Evolutionary conservation across 2,329 filamentous ascomycete genomes (phyloP).

Genomic region (Phyllosticta citribraziliensis): DNA sequence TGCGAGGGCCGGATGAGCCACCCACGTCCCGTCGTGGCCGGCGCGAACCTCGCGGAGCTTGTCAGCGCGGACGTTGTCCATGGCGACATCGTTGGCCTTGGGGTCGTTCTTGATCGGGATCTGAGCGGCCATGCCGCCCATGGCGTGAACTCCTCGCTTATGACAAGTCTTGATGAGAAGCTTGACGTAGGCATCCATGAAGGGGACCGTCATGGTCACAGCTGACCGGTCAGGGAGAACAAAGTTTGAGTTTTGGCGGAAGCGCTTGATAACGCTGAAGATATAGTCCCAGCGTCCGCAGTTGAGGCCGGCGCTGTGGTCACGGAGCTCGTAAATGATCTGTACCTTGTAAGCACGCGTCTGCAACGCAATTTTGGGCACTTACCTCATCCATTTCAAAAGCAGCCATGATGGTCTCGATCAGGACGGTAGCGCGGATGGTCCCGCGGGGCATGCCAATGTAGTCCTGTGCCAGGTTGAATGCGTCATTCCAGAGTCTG

Average conservation of each 20-base stretch:
- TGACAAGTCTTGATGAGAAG: constrained; percentile 98
- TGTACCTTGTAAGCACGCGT: constrained; percentile 13
- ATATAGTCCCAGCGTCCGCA: constrained; percentile 99
- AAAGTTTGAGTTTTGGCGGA: constrained; percentile 89
- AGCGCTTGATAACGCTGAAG: constrained; percentile 99
- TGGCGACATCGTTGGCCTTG: constrained; percentile 83
- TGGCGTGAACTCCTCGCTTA: constrained; percentile 91
- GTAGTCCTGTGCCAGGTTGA: constrained; percentile 92
- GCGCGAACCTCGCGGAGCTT: constrained; percentile 94
- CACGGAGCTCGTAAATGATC: constrained; percentile 98
- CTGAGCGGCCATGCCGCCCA: constrained; percentile 97
- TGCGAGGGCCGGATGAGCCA: constrained; percentile 89
- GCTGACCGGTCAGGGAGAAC: constrained; percentile 82
- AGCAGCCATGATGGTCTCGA: constrained; percentile 93
- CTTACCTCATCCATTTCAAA: constrained; percentile 94
- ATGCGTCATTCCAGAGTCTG: constrained; percentile 94
- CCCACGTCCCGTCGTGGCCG: constrained; percentile 95
- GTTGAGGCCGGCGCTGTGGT: constrained; percentile 93
- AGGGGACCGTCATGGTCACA: constrained; percentile 96
- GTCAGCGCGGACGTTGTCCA: constrained; percentile 86
- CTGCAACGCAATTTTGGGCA: not conserved
- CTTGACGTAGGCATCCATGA: constrained; percentile 97
- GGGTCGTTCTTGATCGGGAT: constrained; percentile 97
- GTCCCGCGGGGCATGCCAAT: constrained; percentile 82
- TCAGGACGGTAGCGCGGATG: constrained; percentile 88